phyloP scores from a whole-genome alignment of 257 asterid genomes.

The Petunia axillaris region DNA sequence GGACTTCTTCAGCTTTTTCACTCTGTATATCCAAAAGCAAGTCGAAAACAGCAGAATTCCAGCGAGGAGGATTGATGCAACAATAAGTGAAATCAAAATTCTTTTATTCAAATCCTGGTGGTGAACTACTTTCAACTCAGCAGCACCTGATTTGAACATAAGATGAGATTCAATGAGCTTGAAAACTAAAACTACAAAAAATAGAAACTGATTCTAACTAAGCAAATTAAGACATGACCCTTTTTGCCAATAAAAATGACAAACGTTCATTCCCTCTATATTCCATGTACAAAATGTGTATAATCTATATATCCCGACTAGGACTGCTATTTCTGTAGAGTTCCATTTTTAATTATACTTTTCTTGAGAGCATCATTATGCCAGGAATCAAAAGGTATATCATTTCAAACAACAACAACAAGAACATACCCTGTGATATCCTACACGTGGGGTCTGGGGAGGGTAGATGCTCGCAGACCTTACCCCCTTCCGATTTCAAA shows the following conservation, averaged over 20 bases:
- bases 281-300: no score
- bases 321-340: no score
- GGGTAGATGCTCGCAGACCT: no score
- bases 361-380: not conserved
- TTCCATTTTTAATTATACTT: not conserved
- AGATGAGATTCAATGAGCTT: not conserved
- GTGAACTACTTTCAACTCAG: conserved; percentile 58
- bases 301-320: no score
- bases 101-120: conserved; percentile 84
- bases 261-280: no score
- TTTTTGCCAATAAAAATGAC: not conserved
- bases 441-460: no score
- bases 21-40: conserved; percentile 65
- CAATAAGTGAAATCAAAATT: conserved; percentile 75
- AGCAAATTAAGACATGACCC: not conserved
- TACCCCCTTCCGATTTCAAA: not conserved
- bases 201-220: not conserved
- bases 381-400: not conserved
- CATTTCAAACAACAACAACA: no score
- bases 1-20: conserved; percentile 53
- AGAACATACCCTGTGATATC: no score
- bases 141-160: conserved; percentile 47
- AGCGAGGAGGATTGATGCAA: conserved; percentile 75
- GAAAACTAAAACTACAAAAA: conserved; percentile 21
- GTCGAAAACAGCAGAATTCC: conserved; percentile 52